Conservation (phyloP, 495 filamentous ascomycete species). For the Halenospora varia region DNA sequence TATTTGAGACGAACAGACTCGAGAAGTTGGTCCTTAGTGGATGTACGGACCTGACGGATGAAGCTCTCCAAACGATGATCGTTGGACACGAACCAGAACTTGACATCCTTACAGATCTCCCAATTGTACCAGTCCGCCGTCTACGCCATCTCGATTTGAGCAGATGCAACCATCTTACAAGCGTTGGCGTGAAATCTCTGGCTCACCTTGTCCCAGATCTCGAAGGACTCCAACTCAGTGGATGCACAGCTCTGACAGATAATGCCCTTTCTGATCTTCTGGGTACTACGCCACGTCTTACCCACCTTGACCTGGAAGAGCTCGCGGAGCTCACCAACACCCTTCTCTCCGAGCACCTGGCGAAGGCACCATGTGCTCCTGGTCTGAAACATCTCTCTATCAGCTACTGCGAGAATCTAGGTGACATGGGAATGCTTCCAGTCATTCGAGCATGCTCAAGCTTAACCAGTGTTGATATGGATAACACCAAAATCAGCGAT, state of each 20-base stretch:
- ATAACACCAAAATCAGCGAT: conserved; percentile 90
- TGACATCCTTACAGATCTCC: conserved; percentile 70
- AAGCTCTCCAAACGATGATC: conserved; percentile 64
- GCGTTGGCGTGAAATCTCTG: conserved; percentile 60
- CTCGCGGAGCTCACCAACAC: conserved; percentile 71
- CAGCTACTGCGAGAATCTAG: conserved; percentile 82
- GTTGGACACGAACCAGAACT: conserved; percentile 69
- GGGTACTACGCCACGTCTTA: conserved; percentile 67
- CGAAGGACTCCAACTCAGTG: conserved; percentile 75
- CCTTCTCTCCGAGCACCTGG: conserved; percentile 62
- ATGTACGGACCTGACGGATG: conserved; percentile 72
- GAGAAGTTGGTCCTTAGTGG: conserved; percentile 74
- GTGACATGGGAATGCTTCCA: conserved; percentile 80
- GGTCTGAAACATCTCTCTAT: conserved; percentile 76
- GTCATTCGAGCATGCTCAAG: conserved; percentile 70
- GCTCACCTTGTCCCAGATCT: conserved; percentile 73
- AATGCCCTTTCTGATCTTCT: conserved; percentile 67
- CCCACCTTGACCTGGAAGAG: conserved; percentile 89
- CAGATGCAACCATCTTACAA: conserved; percentile 69
- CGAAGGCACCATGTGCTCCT: conserved; percentile 67
- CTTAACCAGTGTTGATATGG: conserved; percentile 75
- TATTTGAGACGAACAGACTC: conserved; percentile 77
- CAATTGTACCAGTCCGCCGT: conserved; percentile 71
- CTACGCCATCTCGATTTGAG: conserved; percentile 84
- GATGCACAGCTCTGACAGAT: conserved; percentile 69